Percentiles rank a stretch among this genome's conserved stretches.
phyloP scores from a whole-genome alignment of 768 basidiomycete species.

The Serendipita sp. region DNA sequence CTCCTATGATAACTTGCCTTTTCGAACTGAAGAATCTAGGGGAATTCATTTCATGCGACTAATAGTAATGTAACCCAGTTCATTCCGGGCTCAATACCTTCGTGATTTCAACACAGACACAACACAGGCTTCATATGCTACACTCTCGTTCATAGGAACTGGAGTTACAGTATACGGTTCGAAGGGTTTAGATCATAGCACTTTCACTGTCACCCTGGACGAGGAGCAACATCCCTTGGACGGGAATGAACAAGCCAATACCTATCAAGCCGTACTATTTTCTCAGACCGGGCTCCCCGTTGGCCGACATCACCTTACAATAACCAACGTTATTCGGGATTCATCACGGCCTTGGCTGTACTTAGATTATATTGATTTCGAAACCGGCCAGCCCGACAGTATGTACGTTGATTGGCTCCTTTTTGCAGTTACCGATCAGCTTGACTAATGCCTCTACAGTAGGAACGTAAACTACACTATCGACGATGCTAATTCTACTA shows the following conservation, averaged over 20 bases:
- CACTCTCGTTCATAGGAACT: slow-evolving; percentile 1
- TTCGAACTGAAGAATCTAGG: neutral
- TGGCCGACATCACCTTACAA: neutral
- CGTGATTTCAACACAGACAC: neutral
- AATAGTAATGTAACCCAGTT: neutral
- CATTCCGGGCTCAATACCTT: no score
- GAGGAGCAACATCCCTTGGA: neutral
- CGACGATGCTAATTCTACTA: neutral
- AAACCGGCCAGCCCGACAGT: neutral
- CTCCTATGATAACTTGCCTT: no score
- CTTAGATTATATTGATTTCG: neutral
- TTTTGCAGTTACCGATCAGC: neutral
- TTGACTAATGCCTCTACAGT: neutral
- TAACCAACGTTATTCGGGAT: neutral
- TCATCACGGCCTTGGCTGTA: neutral
- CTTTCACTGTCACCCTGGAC: neutral
- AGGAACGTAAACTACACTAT: neutral
- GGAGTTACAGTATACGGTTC: neutral
- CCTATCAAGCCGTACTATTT: neutral
- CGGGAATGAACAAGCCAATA: neutral
- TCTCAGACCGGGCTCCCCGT: neutral
- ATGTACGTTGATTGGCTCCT: neutral
- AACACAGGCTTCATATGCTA: neutral
- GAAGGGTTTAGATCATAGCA: neutral
- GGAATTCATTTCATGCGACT: neutral